Conservation (phyloP, 1,284 basidiomycete genomes). For the Earliella scabrosa region DNA sequence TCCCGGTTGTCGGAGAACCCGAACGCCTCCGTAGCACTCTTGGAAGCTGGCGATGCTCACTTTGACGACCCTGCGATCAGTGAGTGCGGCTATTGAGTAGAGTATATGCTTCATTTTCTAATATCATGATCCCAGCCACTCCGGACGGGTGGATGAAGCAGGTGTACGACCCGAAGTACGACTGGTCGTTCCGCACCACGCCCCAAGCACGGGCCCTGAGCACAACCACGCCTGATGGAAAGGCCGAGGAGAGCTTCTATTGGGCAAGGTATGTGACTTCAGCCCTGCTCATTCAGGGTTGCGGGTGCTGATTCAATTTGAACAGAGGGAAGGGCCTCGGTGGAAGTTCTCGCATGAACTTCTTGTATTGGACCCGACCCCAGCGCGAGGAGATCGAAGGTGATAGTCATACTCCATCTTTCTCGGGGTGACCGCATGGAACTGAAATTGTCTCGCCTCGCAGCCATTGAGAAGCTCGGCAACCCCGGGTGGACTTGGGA, state of each 20-base stretch:
- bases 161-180: constrained; percentile 20
- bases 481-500: constrained; percentile 37
- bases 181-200: constrained; percentile 18
- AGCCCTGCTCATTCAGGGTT: not conserved
- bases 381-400: constrained; percentile 21
- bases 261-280: not conserved
- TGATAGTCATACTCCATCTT: not conserved
- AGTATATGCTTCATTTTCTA: not conserved
- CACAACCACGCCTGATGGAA: not conserved
- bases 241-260: constrained; percentile 12
- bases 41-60: constrained; percentile 24
- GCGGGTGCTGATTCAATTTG: not conserved
- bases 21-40: constrained; percentile 15
- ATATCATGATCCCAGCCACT: constrained; percentile 1
- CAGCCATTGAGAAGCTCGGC: constrained; percentile 29
- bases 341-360: constrained; percentile 22
- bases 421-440: too few species aligned
- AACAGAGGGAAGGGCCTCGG: constrained; percentile 25
- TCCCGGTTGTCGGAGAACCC: constrained; percentile 19
- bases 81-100: not conserved
- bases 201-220: constrained; percentile 10
- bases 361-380: constrained; percentile 19
- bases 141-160: constrained; percentile 18
- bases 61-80: constrained; percentile 20
- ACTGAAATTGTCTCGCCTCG: not conserved